phyloP scores from a whole-genome alignment of 2,329 filamentous ascomycete genomes.

The Aureobasidium leucospermi region DNA sequence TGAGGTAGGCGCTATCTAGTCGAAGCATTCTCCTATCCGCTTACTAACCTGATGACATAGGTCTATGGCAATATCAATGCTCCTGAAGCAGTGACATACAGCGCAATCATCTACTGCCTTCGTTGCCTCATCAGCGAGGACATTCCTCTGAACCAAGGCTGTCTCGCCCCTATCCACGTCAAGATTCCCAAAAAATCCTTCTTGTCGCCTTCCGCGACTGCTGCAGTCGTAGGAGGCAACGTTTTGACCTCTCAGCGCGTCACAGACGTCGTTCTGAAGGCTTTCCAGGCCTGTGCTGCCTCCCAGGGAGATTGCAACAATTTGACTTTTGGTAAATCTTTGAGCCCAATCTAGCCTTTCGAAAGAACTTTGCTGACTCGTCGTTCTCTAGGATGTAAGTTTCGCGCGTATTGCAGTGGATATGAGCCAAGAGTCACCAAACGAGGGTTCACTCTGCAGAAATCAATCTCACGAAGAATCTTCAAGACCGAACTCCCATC shows the following conservation, averaged over 20 bases:
- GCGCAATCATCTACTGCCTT: conserved; percentile 79
- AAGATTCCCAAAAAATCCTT: conserved; percentile 62
- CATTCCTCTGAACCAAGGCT: conserved; percentile 82
- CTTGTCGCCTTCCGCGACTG: conserved; percentile 65
- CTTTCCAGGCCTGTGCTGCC: conserved; percentile 72
- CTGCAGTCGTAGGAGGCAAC: conserved; percentile 77
- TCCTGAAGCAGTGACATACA: conserved; percentile 73
- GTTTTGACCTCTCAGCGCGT: conserved; percentile 72
- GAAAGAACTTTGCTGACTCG: too few species aligned
- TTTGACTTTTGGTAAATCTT: conserved; percentile 52
- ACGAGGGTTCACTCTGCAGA: too few species aligned
- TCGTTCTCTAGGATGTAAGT: too few species aligned
- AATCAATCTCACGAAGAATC: too few species aligned
- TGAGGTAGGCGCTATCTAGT: conserved; percentile 36
- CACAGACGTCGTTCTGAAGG: conserved; percentile 74
- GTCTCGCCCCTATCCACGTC: conserved; percentile 65
- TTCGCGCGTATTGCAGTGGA: too few species aligned
- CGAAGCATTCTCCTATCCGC: background rate
- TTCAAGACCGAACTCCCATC: too few species aligned
- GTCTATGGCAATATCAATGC: conserved; percentile 69
- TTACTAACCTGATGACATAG: background rate
- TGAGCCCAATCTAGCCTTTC: too few species aligned
- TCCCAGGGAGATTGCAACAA: conserved; percentile 79
- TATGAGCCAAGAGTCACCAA: too few species aligned
- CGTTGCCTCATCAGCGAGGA: conserved; percentile 71